Evolutionary conservation across 225 moss, liverwort and hornwort species (phyloP).

Genomic region (Ulota crispa): DNA sequence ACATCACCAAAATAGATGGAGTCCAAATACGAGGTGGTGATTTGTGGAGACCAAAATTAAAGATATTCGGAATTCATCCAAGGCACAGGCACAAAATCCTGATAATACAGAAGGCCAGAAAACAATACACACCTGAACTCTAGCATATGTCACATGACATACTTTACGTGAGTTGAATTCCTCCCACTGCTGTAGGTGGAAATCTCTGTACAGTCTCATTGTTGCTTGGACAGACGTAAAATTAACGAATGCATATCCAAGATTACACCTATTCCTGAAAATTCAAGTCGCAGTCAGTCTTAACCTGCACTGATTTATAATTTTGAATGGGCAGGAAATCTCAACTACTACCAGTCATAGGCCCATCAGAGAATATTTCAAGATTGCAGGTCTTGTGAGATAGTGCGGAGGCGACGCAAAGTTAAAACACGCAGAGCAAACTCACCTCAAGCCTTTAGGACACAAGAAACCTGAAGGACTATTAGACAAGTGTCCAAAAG

Average conservation of each 20-base stretch:
- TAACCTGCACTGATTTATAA: background rate
- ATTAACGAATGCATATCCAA: slow-evolving; percentile 99
- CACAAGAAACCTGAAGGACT: background rate
- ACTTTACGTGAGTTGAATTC: slow-evolving; percentile 99
- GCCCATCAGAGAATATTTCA: background rate
- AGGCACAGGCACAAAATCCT: background rate
- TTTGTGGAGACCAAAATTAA: background rate
- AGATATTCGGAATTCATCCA: background rate
- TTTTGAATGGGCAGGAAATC: background rate
- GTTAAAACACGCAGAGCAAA: background rate
- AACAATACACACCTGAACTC: slow-evolving; percentile 70
- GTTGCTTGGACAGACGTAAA: slow-evolving; percentile 82
- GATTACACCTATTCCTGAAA: slow-evolving; percentile 88
- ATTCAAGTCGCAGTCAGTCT: background rate
- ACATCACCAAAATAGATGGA: background rate
- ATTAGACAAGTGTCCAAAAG: background rate
- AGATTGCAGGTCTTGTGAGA: background rate
- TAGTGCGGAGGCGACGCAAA: background rate
- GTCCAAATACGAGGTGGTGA: too few relatives aligned
- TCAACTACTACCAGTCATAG: background rate
- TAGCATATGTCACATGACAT: slow-evolving; percentile 91
- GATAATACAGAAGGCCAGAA: background rate
- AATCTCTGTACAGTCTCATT: slow-evolving; percentile 69
- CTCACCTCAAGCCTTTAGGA: background rate
- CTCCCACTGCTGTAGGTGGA: slow-evolving; percentile 90